Conservation (phyloP, 2,329 filamentous ascomycete genomes). For the Aspergillus oerlinghausenensis region DNA sequence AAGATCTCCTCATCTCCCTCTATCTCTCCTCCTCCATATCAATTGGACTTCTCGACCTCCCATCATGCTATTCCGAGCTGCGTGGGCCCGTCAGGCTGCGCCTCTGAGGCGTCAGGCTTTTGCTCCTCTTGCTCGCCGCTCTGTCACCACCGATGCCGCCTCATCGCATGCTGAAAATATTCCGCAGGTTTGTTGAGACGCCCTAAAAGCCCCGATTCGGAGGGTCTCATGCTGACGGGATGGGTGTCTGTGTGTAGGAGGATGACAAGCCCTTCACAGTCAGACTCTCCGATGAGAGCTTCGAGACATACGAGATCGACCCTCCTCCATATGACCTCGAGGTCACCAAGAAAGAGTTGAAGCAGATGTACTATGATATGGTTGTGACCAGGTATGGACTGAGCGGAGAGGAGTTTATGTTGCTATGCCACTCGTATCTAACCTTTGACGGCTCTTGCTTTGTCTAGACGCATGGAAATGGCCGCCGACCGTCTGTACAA, state of each 20-base stretch:
- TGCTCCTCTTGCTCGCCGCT: conserved; percentile 55
- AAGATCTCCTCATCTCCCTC: conserved; percentile 16
- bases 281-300: conserved; percentile 93
- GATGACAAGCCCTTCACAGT: conserved; percentile 92
- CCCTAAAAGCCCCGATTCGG: conserved; percentile 16
- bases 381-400: conserved; percentile 75
- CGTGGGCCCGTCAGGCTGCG: conserved; percentile 58
- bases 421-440: background rate
- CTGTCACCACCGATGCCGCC: conserved; percentile 92
- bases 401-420: background rate
- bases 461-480: conserved; percentile 94
- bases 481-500: conserved; percentile 98
- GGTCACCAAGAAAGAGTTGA: conserved; percentile 95
- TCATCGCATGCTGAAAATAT: conserved; percentile 83
- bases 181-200: conserved; percentile 57
- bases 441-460: background rate
- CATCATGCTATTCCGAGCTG: conserved; percentile 67
- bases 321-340: conserved; percentile 88
- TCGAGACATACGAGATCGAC: conserved; percentile 99
- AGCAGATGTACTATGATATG: conserved; percentile 99
- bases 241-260: conserved; percentile 53
- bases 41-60: conserved; percentile 24
- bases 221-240: conserved; percentile 18
- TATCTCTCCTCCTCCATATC: conserved; percentile 17
- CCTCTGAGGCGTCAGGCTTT: conserved; percentile 50